phyloP scores from a whole-genome alignment of 441 rosid genomes.

The Breynia disticha region DNA sequence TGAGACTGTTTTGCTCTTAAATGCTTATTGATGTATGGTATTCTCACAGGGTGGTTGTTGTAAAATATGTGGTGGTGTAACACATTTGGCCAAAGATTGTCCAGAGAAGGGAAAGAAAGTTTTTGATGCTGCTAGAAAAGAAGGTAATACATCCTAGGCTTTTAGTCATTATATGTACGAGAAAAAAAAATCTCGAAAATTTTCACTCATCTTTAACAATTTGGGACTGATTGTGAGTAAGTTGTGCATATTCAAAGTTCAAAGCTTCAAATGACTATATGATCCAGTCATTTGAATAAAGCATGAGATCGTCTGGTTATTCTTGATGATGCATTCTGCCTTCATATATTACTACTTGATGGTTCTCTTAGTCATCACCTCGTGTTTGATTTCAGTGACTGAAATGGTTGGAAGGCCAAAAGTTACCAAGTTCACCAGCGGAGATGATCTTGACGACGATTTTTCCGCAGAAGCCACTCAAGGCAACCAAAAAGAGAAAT shows the following conservation, averaged over 20 bases:
- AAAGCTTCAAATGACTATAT: too few species aligned
- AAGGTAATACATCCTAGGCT: constrained; percentile 25
- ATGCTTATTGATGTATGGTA: constrained; percentile 3
- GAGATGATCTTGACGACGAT: constrained; percentile 87
- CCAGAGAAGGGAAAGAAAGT: constrained; percentile 52
- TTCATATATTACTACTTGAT: background rate
- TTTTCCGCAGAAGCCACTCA: constrained; percentile 31
- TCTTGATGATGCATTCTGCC: too few species aligned
- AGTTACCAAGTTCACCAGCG: constrained; percentile 57
- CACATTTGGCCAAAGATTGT: constrained; percentile 93
- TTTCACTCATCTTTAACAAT: too few species aligned
- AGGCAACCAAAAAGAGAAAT: constrained; percentile 25
- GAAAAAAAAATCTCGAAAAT: background rate
- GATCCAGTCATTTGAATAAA: too few species aligned
- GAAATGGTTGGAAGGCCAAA: constrained; percentile 31
- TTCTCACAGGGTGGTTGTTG: constrained; percentile 70
- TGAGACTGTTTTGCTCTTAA: background rate
- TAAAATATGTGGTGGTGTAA: constrained; percentile 77
- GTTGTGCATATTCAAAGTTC: too few species aligned
- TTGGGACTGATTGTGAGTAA: too few species aligned
- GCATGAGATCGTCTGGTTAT: too few species aligned
- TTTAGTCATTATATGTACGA: background rate
- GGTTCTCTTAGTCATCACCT: background rate
- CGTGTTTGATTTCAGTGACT: constrained; percentile 24
- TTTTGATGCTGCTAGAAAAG: constrained; percentile 14